Evolutionary conservation across 2,329 filamentous ascomycete species (phyloP).

Genomic region (Ploettnerulaceae sp.): DNA sequence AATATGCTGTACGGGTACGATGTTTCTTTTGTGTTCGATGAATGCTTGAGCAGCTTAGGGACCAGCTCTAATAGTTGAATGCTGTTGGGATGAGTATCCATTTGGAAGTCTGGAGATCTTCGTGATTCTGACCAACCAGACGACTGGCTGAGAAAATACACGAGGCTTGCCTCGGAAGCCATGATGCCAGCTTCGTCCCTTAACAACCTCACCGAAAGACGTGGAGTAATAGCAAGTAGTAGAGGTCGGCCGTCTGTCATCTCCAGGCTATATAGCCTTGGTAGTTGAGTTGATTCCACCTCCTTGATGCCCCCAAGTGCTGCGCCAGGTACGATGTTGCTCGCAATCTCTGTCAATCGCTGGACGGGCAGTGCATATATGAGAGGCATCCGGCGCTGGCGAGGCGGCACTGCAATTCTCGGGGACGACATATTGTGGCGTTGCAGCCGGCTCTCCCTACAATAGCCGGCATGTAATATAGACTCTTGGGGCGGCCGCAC

Average conservation of each 20-base stretch:
- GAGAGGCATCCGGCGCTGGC: conserved; percentile 24
- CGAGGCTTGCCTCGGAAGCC: conserved; percentile 30
- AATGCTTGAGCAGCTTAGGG: conserved; percentile 33
- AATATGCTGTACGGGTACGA: conserved; percentile 33
- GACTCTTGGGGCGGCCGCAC: not conserved
- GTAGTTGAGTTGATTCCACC: conserved; percentile 30
- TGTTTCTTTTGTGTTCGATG: conserved; percentile 29
- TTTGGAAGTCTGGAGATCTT: conserved; percentile 2
- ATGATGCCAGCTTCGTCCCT: conserved; percentile 31
- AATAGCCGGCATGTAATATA: conserved; percentile 6
- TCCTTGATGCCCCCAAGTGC: conserved; percentile 30
- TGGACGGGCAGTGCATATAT: conserved; percentile 32
- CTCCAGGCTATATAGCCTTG: conserved; percentile 30
- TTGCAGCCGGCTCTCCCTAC: not conserved
- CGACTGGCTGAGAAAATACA: conserved; percentile 25
- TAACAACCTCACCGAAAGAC: conserved; percentile 28
- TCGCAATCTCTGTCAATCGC: conserved; percentile 31
- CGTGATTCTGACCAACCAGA: conserved; percentile 1
- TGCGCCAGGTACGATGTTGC: conserved; percentile 25
- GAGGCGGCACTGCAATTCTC: conserved; percentile 23
- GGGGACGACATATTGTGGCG: conserved; percentile 23
- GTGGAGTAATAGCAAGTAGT: conserved; percentile 30
- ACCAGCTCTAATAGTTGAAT: conserved; percentile 16
- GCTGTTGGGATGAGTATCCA: not conserved
- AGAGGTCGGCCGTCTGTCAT: conserved; percentile 31